phyloP scores from a whole-genome alignment of 495 filamentous ascomycete species.

The Usnea hakonensis region DNA sequence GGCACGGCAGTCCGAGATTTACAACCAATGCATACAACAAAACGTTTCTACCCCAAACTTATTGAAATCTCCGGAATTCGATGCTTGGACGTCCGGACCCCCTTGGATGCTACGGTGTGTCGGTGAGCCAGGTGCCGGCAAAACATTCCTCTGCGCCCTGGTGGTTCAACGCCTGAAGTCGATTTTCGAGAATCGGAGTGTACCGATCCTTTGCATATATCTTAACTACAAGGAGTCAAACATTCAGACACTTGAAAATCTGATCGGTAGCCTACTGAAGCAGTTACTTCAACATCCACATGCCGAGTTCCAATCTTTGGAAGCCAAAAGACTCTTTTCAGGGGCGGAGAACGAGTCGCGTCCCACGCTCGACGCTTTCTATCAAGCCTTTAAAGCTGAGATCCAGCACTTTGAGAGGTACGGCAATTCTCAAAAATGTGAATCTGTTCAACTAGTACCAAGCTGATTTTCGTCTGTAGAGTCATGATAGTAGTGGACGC shows the following conservation, averaged over 20 bases:
- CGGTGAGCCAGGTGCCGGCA: conserved; percentile 6
- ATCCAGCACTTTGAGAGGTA: conserved; percentile 15
- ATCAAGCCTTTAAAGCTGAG: conserved; percentile 13
- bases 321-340: conserved; percentile 16
- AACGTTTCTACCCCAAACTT: conserved; percentile 3
- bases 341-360: conserved; percentile 15
- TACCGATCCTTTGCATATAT: conserved; percentile 26
- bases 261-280: conserved; percentile 26
- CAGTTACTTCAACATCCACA: conserved; percentile 24
- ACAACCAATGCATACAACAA: conserved; percentile 5
- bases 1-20: not conserved
- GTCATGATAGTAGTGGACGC: conserved; percentile 19
- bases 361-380: conserved; percentile 6
- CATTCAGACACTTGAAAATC: conserved; percentile 19
- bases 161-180: conserved; percentile 19
- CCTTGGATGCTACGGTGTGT: conserved; percentile 1
- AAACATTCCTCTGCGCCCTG: conserved; percentile 1
- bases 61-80: not conserved
- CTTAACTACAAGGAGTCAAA: conserved; percentile 23
- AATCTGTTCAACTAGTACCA: too few species aligned
- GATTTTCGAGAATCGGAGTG: not conserved
- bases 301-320: conserved; percentile 5
- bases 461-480: too few species aligned
- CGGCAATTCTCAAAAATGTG: too few species aligned
- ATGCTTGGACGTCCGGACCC: not conserved